Base-by-base conservation (phyloP, 2,329 filamentous ascomycete species). In the Claviceps quebecensis region DNA sequence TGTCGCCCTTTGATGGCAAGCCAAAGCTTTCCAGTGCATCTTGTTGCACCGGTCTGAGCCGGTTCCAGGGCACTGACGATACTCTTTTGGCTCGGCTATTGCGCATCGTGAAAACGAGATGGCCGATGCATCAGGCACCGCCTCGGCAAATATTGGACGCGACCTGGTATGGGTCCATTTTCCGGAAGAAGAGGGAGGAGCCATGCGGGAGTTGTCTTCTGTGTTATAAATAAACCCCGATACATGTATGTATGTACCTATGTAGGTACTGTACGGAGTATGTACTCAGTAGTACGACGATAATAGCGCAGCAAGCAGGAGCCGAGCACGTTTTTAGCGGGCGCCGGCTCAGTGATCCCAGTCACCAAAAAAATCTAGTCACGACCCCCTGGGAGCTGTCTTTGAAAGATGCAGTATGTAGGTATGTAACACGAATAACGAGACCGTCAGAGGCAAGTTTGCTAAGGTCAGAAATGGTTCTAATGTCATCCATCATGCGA, bases 1-100 rank as follows among this genome's bases (percentile, higher is more conserved):
- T 86, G 66, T 97, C 91, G 49, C 91, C 91, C 63, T 95, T 96
- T 2, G 89, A 95, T 4, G 87, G 87, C 57, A 95, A 75, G 1
- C 91, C 90, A 58, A 94, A 85, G 54, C 74, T 77, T 59, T 94
- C 86, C 29, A 97, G 72, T 14, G 86, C 80, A 65, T 96, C 89
- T 52, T 81, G 71, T 45, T 84, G 79, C 54, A 83, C 76, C 13
- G 86, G 84, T 65, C 85, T 89, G 56, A 94, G 71, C 56, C 86
- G 76, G 54, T 77, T 79, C 81, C 84, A 87, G 57, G 78, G 74
- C 48, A 75, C 75, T 47, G 80, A 78, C 9, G 64, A 56, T 16
- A 58, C 56, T 47, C 61, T 65, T 45, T 57, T 62, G 43, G 64
- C 62, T 60, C 60, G 62, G 38, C 57, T 58, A 37, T 56, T 58